Evolutionary conservation across 176 grass and related monocot species (phyloP).

Genomic region (Zea mays): Zm-B73-REFERENCE-NAM-5.0 NC_050102.1:173781501-173782000

Average conservation of each 20-base stretch:
- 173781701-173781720: constrained; percentile 41
- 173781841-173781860: not conserved
- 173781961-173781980: not conserved
- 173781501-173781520: not conserved
- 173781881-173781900: not conserved
- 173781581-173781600: constrained; percentile 65
- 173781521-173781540: not conserved
- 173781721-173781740: constrained; percentile 63
- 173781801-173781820: not conserved
- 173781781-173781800: not conserved
- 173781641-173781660: constrained; percentile 52
- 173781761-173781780: constrained; percentile 17
- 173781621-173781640: constrained; percentile 71
- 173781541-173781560: not conserved
- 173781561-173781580: not conserved
- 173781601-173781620: constrained; percentile 89
- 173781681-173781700: not conserved
- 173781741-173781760: constrained; percentile 45
- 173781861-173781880: not conserved
- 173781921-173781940: not conserved
- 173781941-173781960: not conserved
- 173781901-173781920: not conserved
- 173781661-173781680: not conserved
- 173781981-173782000: not conserved
- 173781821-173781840: not conserved